phyloP scores from a whole-genome alignment of 2,329 filamentous ascomycete species.

The Claviceps cyperi region DNA sequence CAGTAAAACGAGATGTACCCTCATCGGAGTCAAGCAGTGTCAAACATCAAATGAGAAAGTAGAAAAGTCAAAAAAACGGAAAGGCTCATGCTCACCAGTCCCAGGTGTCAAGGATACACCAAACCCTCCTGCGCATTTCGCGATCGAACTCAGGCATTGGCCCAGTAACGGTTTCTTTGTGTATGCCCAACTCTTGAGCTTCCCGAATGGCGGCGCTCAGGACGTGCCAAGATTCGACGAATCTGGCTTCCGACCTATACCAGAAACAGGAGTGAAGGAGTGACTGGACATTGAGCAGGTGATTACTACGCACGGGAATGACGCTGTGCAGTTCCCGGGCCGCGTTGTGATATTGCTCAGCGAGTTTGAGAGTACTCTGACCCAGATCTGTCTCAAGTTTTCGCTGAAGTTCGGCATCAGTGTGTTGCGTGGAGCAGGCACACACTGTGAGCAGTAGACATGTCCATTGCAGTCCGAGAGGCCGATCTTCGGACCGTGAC shows the following conservation, averaged over 20 bases:
- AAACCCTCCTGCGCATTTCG: conserved; percentile 22
- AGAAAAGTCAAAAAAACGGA: neutral
- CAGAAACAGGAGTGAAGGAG: conserved; percentile 24
- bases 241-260: conserved; percentile 22
- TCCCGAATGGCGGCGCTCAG: conserved; percentile 21
- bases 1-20: neutral
- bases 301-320: conserved; percentile 19
- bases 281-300: conserved; percentile 20
- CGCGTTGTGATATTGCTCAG: conserved; percentile 19
- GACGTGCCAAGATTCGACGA: conserved; percentile 24
- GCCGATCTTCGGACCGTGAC: conserved; percentile 14
- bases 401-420: conserved; percentile 15
- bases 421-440: conserved; percentile 22
- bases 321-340: conserved; percentile 18
- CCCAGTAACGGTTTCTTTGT: conserved; percentile 16
- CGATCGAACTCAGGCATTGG: conserved; percentile 19
- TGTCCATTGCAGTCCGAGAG: conserved; percentile 23
- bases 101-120: conserved; percentile 24
- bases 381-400: conserved; percentile 19
- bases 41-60: too few species aligned
- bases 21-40: too few species aligned
- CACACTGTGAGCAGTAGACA: conserved; percentile 24
- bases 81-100: conserved; percentile 18
- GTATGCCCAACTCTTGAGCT: conserved; percentile 22
- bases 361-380: conserved; percentile 14